Evolutionary conservation across 768 basidiomycete genomes (phyloP).

Genomic region (Krasilnikovozyma curviuscula): DNA sequence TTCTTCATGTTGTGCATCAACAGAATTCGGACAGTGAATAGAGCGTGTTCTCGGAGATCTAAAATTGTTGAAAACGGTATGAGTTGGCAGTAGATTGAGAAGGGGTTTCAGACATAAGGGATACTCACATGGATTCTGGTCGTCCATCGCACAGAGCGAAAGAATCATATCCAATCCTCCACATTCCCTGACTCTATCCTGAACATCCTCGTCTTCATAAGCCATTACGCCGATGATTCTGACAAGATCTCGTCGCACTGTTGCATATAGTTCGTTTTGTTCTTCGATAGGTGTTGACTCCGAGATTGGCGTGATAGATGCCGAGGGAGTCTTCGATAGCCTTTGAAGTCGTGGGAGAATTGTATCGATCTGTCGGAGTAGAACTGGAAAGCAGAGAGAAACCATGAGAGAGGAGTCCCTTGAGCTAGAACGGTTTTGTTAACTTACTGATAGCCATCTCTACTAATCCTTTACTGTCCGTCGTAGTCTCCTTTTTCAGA

Average conservation of each 20-base stretch:
- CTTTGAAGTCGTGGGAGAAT: too few relatives aligned
- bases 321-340: background rate
- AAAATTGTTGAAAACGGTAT: background rate
- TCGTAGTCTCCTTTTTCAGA: conserved; percentile 26
- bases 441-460: conserved; percentile 42
- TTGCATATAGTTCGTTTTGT: conserved; percentile 49
- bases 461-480: conserved; percentile 29
- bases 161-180: conserved; percentile 65
- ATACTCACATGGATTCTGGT: conserved; percentile 73
- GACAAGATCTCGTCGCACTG: conserved; percentile 77
- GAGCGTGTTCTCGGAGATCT: conserved; percentile 84
- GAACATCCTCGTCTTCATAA: conserved; percentile 43
- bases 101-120: conserved; percentile 3
- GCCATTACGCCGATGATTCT: conserved; percentile 62
- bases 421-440: conserved; percentile 49
- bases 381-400: conserved; percentile 39
- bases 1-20: conserved; percentile 58
- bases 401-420: conserved; percentile 66
- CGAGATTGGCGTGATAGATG: background rate
- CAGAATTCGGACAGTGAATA: conserved; percentile 62
- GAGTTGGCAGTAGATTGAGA: background rate
- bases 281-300: conserved; percentile 19
- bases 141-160: conserved; percentile 76
- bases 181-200: conserved; percentile 50
- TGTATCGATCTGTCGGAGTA: background rate